A percentile compares a stretch with the other conserved stretches of the same genome.
These are phyloP conservation scores for Ascocoryne sarcoides DNA, from an alignment of 2,329 filamentous ascomycete genomes.

Conservation along the genomic window DNA sequence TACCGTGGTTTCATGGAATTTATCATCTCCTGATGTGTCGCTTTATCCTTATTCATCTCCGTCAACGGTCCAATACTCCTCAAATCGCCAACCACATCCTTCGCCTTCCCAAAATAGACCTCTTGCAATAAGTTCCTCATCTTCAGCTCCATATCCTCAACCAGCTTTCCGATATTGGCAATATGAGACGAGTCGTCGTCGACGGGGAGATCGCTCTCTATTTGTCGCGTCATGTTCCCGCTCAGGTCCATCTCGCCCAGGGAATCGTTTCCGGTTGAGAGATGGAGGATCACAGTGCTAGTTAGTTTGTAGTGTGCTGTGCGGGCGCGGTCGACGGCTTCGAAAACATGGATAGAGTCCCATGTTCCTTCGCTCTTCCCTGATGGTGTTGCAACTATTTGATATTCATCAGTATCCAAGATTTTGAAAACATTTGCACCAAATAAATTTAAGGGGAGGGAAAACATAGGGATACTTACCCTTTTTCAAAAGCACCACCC, in stretches of 20 bases:
- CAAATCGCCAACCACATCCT: slow-evolving; percentile 94
- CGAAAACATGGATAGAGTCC: slow-evolving; percentile 99
- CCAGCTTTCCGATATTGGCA: slow-evolving; percentile 84
- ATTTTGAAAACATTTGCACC: neutral
- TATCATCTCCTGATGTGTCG: slow-evolving; percentile 84
- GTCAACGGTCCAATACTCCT: slow-evolving; percentile 78
- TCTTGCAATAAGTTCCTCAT: slow-evolving; percentile 98
- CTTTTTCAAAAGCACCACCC: slow-evolving; percentile 93
- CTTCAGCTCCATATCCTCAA: slow-evolving; percentile 99
- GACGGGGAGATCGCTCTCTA: slow-evolving; percentile 83
- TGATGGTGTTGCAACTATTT: slow-evolving; percentile 54
- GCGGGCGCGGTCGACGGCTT: slow-evolving; percentile 85
- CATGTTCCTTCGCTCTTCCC: slow-evolving; percentile 70
- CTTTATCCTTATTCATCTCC: slow-evolving; percentile 73
- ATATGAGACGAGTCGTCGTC: slow-evolving; percentile 91
- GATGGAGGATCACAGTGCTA: slow-evolving; percentile 86
- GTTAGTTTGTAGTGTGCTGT: slow-evolving; percentile 96
- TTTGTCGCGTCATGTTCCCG: slow-evolving; percentile 96
- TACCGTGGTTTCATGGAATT: slow-evolving; percentile 38
- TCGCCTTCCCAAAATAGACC: slow-evolving; percentile 98
- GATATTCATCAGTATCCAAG: slow-evolving; percentile 2
- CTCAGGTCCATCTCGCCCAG: slow-evolving; percentile 85
- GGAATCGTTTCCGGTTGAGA: slow-evolving; percentile 58
- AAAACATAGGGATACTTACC: slow-evolving; percentile 40
- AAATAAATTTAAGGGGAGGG: neutral